Conservation (phyloP, 2,329 filamentous ascomycete genomes). For the Ceratocystis ficicola region DNA sequence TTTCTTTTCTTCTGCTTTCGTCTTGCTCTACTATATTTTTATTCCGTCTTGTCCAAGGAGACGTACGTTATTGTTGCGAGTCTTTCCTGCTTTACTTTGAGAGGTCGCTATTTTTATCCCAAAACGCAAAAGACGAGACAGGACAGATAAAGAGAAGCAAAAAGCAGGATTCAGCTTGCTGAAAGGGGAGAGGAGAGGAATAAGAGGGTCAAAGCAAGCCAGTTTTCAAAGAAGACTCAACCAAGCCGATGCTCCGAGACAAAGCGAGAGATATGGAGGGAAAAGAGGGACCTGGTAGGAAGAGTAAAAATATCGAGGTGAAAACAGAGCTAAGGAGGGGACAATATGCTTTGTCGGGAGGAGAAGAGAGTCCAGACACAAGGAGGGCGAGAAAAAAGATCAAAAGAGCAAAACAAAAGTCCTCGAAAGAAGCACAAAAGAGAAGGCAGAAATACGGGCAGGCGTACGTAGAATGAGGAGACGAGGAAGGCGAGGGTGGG, state of each 20-base stretch:
- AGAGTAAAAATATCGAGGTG: not conserved
- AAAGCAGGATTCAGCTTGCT: not conserved
- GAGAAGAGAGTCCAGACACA: not conserved
- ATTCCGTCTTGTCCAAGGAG: not conserved
- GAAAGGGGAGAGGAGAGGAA: not conserved
- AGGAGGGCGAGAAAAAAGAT: not conserved
- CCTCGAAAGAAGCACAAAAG: not conserved
- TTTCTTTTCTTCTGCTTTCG: not conserved
- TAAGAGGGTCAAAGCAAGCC: constrained; percentile 2
- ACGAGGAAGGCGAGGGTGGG: not conserved
- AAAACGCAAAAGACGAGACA: constrained; percentile 5
- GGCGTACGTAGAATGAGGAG: not conserved
- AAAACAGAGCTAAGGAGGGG: not conserved
- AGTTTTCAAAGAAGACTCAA: not conserved
- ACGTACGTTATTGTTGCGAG: not conserved
- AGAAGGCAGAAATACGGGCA: not conserved
- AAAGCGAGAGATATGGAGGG: constrained; percentile 22
- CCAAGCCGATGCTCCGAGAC: not conserved
- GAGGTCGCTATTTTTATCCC: not conserved
- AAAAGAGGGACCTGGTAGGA: not conserved
- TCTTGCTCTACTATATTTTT: not conserved
- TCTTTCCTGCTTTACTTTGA: not conserved
- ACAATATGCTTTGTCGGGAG: not conserved
- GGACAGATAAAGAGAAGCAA: not conserved
- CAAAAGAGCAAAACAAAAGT: not conserved